Conservation (phyloP, 331 rosid species). For the Rhamnella rubrinervis region DNA sequence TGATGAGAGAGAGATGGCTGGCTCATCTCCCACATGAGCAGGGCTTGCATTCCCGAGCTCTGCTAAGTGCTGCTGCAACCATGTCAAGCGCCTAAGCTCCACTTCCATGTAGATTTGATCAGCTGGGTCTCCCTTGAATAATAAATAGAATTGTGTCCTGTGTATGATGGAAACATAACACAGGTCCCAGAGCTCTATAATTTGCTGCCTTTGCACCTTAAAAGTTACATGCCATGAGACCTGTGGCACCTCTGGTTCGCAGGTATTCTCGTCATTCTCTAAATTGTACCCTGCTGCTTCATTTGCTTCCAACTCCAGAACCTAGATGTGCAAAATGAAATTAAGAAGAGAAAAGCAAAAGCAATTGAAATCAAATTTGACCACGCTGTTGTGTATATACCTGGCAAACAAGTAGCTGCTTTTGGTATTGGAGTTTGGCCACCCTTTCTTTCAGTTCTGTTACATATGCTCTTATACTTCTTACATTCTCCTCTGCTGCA, state of each 20-base stretch:
- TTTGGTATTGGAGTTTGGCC: constrained; percentile 96
- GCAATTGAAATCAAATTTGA: background rate
- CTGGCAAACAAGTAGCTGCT: constrained; percentile 98
- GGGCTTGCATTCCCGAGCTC: constrained; percentile 93
- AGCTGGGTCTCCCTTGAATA: constrained; percentile 90
- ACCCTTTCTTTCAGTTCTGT: constrained; percentile 98
- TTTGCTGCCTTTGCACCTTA: constrained; percentile 75
- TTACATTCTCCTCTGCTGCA: constrained; percentile 99
- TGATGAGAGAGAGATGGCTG: constrained; percentile 79
- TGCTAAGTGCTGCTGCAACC: constrained; percentile 92
- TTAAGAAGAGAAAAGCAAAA: background rate
- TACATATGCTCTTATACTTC: constrained; percentile 94
- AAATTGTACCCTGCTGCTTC: constrained; percentile 79
- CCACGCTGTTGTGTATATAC: constrained; percentile 27
- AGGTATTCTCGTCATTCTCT: constrained; percentile 58
- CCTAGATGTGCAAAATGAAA: constrained; percentile 46
- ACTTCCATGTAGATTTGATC: constrained; percentile 98
- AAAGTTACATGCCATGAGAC: constrained; percentile 82
- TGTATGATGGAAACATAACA: constrained; percentile 94
- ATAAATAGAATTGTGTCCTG: constrained; percentile 90
- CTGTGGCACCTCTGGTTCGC: constrained; percentile 57
- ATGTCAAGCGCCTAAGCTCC: constrained; percentile 87
- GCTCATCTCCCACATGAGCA: constrained; percentile 80
- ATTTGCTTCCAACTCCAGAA: constrained; percentile 95
- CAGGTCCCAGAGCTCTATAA: constrained; percentile 87